Percentiles rank a stretch among this genome's conserved stretches.
Evolutionary conservation across 169 alveolate species (phyloP).

Genomic region (Plasmodium vinckei): DNA sequence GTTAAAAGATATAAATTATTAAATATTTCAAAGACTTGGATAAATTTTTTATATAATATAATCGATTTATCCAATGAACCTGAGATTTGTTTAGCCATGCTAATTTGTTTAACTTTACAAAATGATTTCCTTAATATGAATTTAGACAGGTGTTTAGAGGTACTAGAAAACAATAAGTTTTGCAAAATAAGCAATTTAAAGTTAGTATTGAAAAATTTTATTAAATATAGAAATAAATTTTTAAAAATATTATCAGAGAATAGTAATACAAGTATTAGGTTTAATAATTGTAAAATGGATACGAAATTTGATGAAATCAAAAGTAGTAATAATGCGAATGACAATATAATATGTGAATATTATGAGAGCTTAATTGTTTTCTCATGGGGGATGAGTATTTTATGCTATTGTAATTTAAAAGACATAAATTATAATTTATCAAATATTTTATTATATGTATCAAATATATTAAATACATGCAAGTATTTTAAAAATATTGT

Average conservation of each 20-base stretch:
- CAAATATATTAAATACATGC: constrained; percentile 32
- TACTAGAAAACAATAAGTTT: constrained; percentile 27
- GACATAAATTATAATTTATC: constrained; percentile 51
- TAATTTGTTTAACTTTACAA: constrained; percentile 50
- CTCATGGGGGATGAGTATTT: constrained; percentile 64
- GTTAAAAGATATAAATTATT: constrained; percentile 60
- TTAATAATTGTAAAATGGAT: too few species aligned
- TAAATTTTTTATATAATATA: constrained; percentile 21
- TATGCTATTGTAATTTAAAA: constrained; percentile 42
- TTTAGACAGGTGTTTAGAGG: constrained; percentile 27
- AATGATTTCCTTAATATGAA: constrained; percentile 15
- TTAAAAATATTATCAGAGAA: constrained; percentile 8
- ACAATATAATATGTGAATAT: not conserved
- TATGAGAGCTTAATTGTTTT: constrained; percentile 37
- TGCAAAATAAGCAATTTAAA: constrained; percentile 16
- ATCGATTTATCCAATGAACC: constrained; percentile 57
- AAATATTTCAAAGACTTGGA: constrained; percentile 38
- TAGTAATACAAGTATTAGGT: too few species aligned
- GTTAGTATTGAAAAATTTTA: constrained; percentile 41
- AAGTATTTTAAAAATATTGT: constrained; percentile 17
- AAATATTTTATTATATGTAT: constrained; percentile 34
- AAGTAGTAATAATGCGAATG: not conserved
- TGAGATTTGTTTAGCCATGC: constrained; percentile 29
- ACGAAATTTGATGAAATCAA: too few species aligned
- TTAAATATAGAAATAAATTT: constrained; percentile 31